Evolutionary conservation across 2,329 filamentous ascomycete genomes (phyloP).

Genomic region (Epichloe sibirici): DNA sequence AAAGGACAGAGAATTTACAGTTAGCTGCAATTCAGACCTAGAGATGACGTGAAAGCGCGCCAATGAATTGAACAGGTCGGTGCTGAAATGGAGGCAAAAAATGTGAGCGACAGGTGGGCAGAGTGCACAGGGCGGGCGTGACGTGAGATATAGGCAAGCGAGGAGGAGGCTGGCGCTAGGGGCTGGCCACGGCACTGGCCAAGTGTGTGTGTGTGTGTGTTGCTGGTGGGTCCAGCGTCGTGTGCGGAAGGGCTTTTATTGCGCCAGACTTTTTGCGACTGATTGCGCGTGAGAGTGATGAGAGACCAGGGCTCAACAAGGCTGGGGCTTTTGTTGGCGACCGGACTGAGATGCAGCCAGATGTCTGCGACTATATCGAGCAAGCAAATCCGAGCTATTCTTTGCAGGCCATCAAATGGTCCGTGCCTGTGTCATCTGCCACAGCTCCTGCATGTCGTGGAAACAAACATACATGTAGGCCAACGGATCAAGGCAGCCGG

Average conservation of each 20-base stretch:
- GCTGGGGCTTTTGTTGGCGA: background rate
- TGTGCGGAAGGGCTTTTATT: conserved; percentile 3
- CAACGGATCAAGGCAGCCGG: too few species aligned
- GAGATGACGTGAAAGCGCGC: conserved; percentile 4
- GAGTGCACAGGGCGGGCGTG: conserved; percentile 7
- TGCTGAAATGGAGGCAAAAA: conserved; percentile 3
- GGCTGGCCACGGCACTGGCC: conserved; percentile 1
- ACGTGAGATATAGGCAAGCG: conserved; percentile 16
- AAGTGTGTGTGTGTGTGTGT: background rate
- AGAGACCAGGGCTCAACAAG: background rate
- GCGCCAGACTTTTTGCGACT: conserved; percentile 3
- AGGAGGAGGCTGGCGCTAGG: conserved; percentile 7
- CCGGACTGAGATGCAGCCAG: background rate
- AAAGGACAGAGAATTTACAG: conserved; percentile 6
- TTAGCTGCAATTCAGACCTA: conserved; percentile 7
- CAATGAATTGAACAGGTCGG: conserved; percentile 2
- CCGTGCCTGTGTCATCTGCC: background rate
- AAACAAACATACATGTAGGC: background rate
- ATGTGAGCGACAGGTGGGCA: conserved; percentile 10
- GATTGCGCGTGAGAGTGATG: background rate
- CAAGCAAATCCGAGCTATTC: background rate
- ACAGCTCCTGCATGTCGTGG: background rate
- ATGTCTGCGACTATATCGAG: background rate
- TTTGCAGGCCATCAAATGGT: background rate
- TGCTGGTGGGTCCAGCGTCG: conserved; percentile 3